Conservation (phyloP, 192 early-diverging fungal species). For the Podila horticola region DNA sequence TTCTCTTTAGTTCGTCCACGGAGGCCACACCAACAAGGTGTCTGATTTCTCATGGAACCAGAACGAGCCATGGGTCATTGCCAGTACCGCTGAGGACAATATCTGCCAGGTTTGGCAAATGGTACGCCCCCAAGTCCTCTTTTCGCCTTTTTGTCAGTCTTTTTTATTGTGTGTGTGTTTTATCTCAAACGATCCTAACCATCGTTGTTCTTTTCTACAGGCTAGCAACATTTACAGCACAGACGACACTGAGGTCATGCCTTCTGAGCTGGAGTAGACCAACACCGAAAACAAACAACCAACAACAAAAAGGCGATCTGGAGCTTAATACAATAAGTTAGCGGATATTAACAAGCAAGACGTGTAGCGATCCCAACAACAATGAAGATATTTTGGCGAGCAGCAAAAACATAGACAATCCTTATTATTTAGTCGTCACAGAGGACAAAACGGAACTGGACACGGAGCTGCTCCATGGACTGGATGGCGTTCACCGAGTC, state of each 20-base stretch:
- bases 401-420: neutral
- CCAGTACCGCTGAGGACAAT: constrained; percentile 96
- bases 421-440: constrained; percentile 14
- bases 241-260: constrained; percentile 53
- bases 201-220: constrained; percentile 27
- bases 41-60: constrained; percentile 97
- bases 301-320: neutral
- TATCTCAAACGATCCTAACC: neutral
- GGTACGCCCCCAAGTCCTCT: constrained; percentile 65
- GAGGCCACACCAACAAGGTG: constrained; percentile 97
- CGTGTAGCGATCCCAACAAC: too few relatives aligned
- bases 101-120: constrained; percentile 99
- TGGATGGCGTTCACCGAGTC: constrained; percentile 10
- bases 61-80: constrained; percentile 93
- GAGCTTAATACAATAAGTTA: too few relatives aligned
- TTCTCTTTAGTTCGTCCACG: constrained; percentile 95
- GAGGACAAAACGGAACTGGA: constrained; percentile 40
- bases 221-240: constrained; percentile 64
- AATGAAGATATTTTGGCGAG: too few relatives aligned
- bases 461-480: constrained; percentile 4
- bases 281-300: neutral
- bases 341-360: too few relatives aligned
- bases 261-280: constrained; percentile 52
- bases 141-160: neutral
- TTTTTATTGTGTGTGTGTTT: neutral